phyloP scores from a whole-genome alignment of 148 eudicot species.

The Oxyria digyna region DNA sequence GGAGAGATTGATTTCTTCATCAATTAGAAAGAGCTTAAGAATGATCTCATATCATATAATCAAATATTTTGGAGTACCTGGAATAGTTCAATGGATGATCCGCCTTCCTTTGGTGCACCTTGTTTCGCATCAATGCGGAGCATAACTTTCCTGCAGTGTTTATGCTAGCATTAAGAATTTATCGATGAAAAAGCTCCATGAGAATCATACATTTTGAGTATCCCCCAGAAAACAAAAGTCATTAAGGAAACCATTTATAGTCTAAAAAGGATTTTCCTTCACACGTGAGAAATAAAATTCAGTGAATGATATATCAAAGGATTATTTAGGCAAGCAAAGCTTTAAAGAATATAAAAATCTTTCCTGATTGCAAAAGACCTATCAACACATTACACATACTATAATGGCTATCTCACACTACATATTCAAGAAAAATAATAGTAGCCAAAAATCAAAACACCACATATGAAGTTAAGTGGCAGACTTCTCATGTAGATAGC shows the following conservation, averaged over 20 bases:
- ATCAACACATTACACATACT: background rate
- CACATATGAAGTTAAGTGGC: background rate
- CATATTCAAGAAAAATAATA: background rate
- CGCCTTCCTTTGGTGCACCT: conserved; percentile 94
- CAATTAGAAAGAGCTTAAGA: background rate
- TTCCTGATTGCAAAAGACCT: background rate
- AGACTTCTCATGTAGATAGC: background rate
- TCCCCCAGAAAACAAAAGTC: background rate
- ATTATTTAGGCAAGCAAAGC: background rate
- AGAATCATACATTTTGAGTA: background rate
- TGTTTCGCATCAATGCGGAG: conserved; percentile 94
- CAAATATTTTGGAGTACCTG: conserved; percentile 38
- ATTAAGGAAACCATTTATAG: background rate
- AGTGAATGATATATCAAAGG: background rate
- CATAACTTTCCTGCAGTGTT: conserved; percentile 77
- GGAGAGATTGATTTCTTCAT: too few relatives aligned
- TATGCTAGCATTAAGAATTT: background rate
- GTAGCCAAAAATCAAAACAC: background rate
- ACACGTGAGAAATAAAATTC: background rate
- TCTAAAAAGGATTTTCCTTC: background rate
- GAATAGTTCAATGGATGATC: conserved; percentile 76
- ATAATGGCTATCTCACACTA: too few relatives aligned
- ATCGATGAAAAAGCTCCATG: background rate
- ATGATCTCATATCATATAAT: background rate
- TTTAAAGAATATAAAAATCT: background rate